phyloP scores from a whole-genome alignment of 2,329 filamentous ascomycete species.

The Beauveria brongniartii region DNA sequence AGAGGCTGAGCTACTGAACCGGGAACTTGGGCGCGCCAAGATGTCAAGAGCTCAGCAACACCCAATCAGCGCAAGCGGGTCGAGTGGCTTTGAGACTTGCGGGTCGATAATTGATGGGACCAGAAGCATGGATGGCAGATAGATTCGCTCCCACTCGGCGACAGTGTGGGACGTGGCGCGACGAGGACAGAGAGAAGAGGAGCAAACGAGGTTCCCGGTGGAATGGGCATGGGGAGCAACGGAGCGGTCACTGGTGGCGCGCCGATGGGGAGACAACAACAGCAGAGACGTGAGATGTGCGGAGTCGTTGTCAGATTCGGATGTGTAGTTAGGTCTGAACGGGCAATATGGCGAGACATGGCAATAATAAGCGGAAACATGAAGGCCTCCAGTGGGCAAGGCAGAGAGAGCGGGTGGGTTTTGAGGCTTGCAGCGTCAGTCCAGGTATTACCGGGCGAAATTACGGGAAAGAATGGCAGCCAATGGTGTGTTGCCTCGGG shows the following conservation, averaged over 20 bases:
- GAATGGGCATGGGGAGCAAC: neutral
- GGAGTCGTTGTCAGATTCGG: too few species aligned
- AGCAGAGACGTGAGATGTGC: too few species aligned
- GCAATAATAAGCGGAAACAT: too few species aligned
- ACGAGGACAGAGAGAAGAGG: neutral
- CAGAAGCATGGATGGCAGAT: too few species aligned
- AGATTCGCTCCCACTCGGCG: neutral
- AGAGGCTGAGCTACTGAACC: neutral
- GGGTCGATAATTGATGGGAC: neutral
- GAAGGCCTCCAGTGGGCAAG: too few species aligned
- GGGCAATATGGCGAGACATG: too few species aligned
- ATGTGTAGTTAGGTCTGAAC: too few species aligned
- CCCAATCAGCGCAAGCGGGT: neutral
- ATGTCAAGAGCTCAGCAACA: neutral
- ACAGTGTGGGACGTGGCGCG: neutral
- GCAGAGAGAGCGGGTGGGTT: too few species aligned
- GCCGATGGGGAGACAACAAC: neutral
- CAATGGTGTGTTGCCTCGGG: neutral
- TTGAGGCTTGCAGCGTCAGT: neutral
- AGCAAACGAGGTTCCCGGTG: neutral
- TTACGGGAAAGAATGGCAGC: neutral
- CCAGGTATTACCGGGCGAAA: neutral
- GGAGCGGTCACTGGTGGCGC: neutral
- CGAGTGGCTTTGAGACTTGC: neutral
- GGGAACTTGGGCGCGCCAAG: neutral